Base-by-base conservation (phyloP, 2,329 filamentous ascomycete genomes). In the Neospermospora avenae region DNA sequence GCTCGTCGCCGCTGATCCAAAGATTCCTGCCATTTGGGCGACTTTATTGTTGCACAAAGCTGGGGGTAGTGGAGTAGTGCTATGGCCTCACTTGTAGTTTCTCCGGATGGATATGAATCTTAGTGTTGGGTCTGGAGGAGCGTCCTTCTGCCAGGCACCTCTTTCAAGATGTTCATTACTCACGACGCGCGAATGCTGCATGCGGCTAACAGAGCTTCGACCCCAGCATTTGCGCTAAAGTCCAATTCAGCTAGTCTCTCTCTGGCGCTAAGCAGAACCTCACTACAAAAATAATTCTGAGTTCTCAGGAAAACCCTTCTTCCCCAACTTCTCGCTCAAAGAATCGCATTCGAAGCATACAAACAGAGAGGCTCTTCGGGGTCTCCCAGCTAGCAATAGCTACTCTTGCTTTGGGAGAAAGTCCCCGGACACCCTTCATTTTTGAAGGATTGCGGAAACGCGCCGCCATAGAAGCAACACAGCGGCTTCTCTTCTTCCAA, bases 301-400 rank as follows among this genome's bases (percentile, higher is more conserved):
- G 64, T 66, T 66, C 35, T 34, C 16, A 4, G 55, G 56, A 55
- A 34, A 58, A 53, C 54, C 72, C 64, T 74, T 71, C 75, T 71
- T 71, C 71, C 74, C 74, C 79, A 84, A 85, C 86, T 87, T 58
- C 91, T 96, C 93, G 93, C 84, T 93, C 91, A 86, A 97, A 91
- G 91, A 91, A 96, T 97, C 93, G 93, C 93, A 89, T 87, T 96
- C 92, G 89, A 96, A 97, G 93, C 93, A 91, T 79, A 92, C 90
- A 88, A 80, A 96, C 91, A 88, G 91, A 89, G 81, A 75, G 71
- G 71, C 72, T 70, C 72, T 74, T 70, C 70, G 65, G 57, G 70
- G 63, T 76, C 67, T 77, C 73, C 74, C 72, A 66, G 73, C 70
- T 72, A 69, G 63, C 53, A 64, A 72, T 67, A 60, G 63, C 60